Evolutionary conservation across 2,329 filamentous ascomycete genomes (phyloP).

Genomic region (Paracoccidioides lutzii): DNA sequence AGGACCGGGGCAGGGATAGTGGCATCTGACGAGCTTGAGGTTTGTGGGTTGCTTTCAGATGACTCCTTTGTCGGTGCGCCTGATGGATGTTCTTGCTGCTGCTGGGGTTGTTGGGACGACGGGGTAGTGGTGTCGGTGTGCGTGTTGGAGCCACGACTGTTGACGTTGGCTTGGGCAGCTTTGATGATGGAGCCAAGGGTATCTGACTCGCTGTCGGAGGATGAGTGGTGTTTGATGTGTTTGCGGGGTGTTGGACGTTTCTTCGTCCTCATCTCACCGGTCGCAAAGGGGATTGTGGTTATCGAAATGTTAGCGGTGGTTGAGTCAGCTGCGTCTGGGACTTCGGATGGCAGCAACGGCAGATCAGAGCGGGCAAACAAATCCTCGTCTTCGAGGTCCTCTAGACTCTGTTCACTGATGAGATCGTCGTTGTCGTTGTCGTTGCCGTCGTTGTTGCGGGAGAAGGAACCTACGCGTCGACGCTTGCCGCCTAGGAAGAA

Average conservation of each 20-base stretch:
- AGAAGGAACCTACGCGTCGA: slow-evolving; percentile 55
- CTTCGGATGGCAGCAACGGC: slow-evolving; percentile 46
- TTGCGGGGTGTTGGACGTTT: slow-evolving; percentile 32
- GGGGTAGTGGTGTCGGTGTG: slow-evolving; percentile 26
- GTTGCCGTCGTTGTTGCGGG: slow-evolving; percentile 55
- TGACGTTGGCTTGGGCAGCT: slow-evolving; percentile 20
- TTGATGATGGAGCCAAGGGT: slow-evolving; percentile 15
- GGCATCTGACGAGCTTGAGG: slow-evolving; percentile 32
- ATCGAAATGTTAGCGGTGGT: slow-evolving; percentile 32
- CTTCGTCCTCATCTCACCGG: slow-evolving; percentile 35
- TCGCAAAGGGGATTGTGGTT: background rate
- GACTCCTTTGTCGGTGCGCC: background rate
- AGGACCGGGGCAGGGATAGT: slow-evolving; percentile 17
- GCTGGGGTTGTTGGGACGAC: slow-evolving; percentile 18
- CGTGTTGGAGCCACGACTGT: slow-evolving; percentile 27
- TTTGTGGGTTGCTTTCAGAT: slow-evolving; percentile 34
- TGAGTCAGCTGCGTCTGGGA: slow-evolving; percentile 36
- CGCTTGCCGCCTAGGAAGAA: slow-evolving; percentile 54
- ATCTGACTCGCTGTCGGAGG: slow-evolving; percentile 20
- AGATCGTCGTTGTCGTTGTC: slow-evolving; percentile 56
- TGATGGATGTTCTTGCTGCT: slow-evolving; percentile 21
- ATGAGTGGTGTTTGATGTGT: slow-evolving; percentile 20
- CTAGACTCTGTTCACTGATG: slow-evolving; percentile 62
- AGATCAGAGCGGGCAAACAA: slow-evolving; percentile 48
- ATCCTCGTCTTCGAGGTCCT: slow-evolving; percentile 59